Evolutionary conservation across 345 rosid species (phyloP).

Genomic region (Chamaenerion angustifolium): DNA sequence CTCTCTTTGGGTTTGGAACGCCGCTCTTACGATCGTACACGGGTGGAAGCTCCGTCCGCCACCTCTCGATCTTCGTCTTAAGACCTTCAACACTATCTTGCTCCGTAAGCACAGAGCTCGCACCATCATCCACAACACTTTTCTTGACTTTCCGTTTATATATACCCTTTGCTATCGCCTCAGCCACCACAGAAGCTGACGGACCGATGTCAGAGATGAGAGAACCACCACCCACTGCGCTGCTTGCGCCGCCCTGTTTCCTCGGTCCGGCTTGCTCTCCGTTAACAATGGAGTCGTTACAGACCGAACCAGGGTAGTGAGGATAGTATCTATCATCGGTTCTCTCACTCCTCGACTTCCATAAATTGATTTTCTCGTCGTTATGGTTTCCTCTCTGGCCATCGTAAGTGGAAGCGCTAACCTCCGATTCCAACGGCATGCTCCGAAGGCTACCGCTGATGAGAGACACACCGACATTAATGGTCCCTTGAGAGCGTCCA

Average conservation of each 20-base stretch:
- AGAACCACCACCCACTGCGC: constrained; percentile 4
- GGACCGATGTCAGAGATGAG: constrained; percentile 63
- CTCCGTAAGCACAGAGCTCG: constrained; percentile 35
- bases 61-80: constrained; percentile 49
- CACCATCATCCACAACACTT: constrained; percentile 10
- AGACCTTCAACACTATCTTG: constrained; percentile 32
- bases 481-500: constrained; percentile 70
- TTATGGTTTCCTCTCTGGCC: neutral
- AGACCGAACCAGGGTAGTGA: constrained; percentile 9
- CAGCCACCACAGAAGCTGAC: constrained; percentile 87
- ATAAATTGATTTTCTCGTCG: constrained; percentile 15
- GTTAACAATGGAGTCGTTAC: constrained; percentile 2
- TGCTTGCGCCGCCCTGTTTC: constrained; percentile 20
- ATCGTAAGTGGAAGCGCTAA: constrained; percentile 15
- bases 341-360: constrained; percentile 49
- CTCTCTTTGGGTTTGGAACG: constrained; percentile 1
- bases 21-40: constrained; percentile 9
- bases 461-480: constrained; percentile 55
- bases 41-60: constrained; percentile 49
- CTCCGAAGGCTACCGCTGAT: constrained; percentile 56
- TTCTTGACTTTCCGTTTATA: constrained; percentile 13
- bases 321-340: constrained; percentile 13
- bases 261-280: constrained; percentile 4
- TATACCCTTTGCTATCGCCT: constrained; percentile 80
- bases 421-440: constrained; percentile 58